Conservation (phyloP, 331 rosid genomes). For the Acacia concinna region DNA sequence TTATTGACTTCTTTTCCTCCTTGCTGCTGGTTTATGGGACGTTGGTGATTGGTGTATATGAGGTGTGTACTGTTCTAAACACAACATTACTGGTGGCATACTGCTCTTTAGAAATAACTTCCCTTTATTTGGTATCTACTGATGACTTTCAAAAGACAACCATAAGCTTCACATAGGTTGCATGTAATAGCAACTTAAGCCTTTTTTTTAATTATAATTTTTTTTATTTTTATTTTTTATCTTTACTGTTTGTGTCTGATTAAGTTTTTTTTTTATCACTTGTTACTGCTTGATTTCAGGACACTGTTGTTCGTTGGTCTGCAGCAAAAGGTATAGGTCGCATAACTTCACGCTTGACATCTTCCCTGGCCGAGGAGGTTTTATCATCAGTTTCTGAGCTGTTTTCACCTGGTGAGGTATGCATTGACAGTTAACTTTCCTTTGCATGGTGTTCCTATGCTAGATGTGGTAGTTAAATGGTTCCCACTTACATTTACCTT, state of each 20-base stretch:
- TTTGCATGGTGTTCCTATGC: constrained; percentile 20
- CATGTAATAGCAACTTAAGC: constrained; percentile 23
- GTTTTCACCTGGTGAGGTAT: constrained; percentile 94
- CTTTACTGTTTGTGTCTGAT: constrained; percentile 4
- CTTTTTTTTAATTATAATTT: too few species aligned
- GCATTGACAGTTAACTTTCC: constrained; percentile 23
- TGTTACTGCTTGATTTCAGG: constrained; percentile 54
- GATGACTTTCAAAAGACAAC: not conserved
- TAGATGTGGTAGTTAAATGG: not conserved
- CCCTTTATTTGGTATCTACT: not conserved
- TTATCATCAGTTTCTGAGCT: constrained; percentile 83
- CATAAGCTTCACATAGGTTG: constrained; percentile 10
- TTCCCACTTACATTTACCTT: constrained; percentile 17
- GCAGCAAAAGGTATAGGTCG: constrained; percentile 98
- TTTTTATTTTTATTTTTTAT: too few species aligned
- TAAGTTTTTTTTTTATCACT: not conserved
- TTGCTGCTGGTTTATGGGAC: not conserved
- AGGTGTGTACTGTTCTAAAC: not conserved
- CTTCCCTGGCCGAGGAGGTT: constrained; percentile 88
- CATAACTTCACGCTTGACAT: constrained; percentile 75
- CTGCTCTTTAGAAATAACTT: not conserved
- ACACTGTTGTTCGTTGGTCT: constrained; percentile 98
- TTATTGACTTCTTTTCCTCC: not conserved
- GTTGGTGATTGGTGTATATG: not conserved
- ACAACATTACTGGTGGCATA: constrained; percentile 15